Evolutionary conservation across 1,139 yeast species (phyloP).

Genomic region (Blastobotrys persicus): DNA sequence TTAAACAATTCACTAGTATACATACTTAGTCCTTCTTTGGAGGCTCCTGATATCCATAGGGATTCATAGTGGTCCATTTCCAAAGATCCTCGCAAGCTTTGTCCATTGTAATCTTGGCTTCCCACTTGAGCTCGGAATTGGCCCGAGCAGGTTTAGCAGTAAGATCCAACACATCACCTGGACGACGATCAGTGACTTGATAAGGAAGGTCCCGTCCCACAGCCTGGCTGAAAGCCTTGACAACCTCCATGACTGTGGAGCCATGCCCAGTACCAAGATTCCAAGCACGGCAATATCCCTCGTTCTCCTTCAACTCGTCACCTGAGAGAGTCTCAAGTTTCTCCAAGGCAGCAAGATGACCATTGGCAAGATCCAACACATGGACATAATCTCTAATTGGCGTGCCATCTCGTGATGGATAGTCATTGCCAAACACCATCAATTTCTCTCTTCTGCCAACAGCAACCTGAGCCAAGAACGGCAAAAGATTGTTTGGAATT

Average conservation of each 20-base stretch:
- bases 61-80: conserved; percentile 74
- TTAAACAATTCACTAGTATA: neutral
- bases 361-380: conserved; percentile 78
- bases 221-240: conserved; percentile 62
- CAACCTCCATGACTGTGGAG: conserved; percentile 71
- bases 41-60: conserved; percentile 52
- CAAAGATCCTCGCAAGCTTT: conserved; percentile 72
- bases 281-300: conserved; percentile 72
- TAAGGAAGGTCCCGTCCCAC: conserved; percentile 67
- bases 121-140: conserved; percentile 63
- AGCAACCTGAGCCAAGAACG: conserved; percentile 76
- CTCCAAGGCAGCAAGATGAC: conserved; percentile 70
- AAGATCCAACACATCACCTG: conserved; percentile 75
- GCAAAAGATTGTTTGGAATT: conserved; percentile 71
- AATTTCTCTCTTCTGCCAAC: conserved; percentile 67
- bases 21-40: conserved; percentile 10
- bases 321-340: conserved; percentile 47
- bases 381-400: conserved; percentile 82
- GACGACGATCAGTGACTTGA: conserved; percentile 63
- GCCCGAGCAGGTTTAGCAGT: conserved; percentile 74
- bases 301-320: conserved; percentile 22
- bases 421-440: conserved; percentile 65
- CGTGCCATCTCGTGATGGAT: conserved; percentile 71
- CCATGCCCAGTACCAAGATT: conserved; percentile 82
- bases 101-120: conserved; percentile 54